A percentile compares a stretch with the other conserved stretches of the same genome.
phyloP scores from a whole-genome alignment of 345 rosid species.

The Eucalyptus shirleyi region DNA sequence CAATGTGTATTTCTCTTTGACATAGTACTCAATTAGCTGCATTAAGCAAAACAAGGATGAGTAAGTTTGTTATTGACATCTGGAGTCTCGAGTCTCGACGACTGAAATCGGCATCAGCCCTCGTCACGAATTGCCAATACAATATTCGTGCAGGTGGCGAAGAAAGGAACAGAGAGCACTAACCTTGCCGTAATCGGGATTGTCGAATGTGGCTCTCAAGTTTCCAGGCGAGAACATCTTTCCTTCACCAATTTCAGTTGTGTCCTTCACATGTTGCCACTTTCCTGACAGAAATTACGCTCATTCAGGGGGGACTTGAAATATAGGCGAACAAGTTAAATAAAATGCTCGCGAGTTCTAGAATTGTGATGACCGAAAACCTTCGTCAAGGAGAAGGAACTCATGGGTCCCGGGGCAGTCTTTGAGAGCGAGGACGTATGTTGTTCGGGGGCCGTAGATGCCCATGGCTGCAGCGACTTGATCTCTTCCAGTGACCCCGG shows the following conservation, averaged over 20 bases:
- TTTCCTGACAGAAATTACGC: slow-evolving; percentile 35
- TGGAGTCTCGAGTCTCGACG: not conserved
- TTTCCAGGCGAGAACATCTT: slow-evolving; percentile 97
- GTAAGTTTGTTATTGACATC: not conserved
- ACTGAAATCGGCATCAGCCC: not conserved
- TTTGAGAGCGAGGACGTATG: slow-evolving; percentile 81
- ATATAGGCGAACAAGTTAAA: not conserved
- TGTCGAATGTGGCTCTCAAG: slow-evolving; percentile 91
- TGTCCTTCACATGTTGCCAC: slow-evolving; percentile 75
- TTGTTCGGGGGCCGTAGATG: slow-evolving; percentile 86
- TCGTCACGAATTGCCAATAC: not conserved
- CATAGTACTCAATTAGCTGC: slow-evolving; percentile 82
- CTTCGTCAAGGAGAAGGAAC: slow-evolving; percentile 98
- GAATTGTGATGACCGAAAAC: slow-evolving; percentile 3
- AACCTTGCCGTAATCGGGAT: slow-evolving; percentile 55
- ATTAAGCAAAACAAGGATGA: not conserved
- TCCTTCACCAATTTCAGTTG: slow-evolving; percentile 45
- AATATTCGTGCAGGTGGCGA: not conserved
- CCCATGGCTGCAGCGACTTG: slow-evolving; percentile 99
- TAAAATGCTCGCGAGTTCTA: not conserved
- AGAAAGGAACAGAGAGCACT: not conserved
- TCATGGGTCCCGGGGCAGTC: slow-evolving; percentile 89
- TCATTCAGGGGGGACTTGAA: not conserved
- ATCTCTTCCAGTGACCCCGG: slow-evolving; percentile 66
- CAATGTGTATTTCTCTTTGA: slow-evolving; percentile 88